Evolutionary conservation across 2,329 filamentous ascomycete species (phyloP).

Genomic region (Verticillium tricorpus): DNA sequence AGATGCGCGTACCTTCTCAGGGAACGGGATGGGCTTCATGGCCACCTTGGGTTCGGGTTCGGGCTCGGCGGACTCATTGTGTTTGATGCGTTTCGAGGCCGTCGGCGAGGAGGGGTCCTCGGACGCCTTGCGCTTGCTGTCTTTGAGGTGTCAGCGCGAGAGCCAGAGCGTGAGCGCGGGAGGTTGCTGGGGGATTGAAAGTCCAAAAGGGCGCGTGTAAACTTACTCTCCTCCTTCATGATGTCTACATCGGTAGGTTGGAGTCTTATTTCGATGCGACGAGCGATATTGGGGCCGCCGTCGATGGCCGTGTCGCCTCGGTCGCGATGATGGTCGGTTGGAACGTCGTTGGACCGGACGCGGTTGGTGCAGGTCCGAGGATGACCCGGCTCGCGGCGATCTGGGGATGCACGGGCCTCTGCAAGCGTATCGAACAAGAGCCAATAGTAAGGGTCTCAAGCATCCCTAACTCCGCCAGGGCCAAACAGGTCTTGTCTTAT

Average conservation of each 20-base stretch:
- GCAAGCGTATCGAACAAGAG: background rate
- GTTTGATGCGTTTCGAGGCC: slow-evolving; percentile 62
- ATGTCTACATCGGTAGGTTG: background rate
- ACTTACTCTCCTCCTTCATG: slow-evolving; percentile 35
- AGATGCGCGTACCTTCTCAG: slow-evolving; percentile 65
- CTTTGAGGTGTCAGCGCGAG: background rate
- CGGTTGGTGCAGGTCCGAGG: background rate
- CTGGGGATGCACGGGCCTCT: background rate
- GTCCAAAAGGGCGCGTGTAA: background rate
- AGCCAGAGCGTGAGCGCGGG: background rate
- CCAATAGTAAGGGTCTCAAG: background rate
- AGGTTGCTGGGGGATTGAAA: background rate
- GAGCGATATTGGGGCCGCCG: background rate
- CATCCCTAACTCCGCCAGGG: too few species aligned
- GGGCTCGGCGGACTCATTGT: slow-evolving; percentile 34
- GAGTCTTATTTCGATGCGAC: background rate
- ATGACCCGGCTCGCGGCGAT: background rate
- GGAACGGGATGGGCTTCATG: slow-evolving; percentile 73
- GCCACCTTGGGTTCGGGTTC: slow-evolving; percentile 46
- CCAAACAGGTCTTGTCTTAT: too few species aligned
- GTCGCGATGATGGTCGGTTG: background rate
- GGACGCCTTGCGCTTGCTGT: slow-evolving; percentile 68
- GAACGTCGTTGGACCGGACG: background rate
- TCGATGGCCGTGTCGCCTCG: background rate
- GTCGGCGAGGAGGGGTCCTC: slow-evolving; percentile 60